Base-by-base conservation (phyloP, 139 green algal genomes). In the Chlamydomonas incerta region DNA sequence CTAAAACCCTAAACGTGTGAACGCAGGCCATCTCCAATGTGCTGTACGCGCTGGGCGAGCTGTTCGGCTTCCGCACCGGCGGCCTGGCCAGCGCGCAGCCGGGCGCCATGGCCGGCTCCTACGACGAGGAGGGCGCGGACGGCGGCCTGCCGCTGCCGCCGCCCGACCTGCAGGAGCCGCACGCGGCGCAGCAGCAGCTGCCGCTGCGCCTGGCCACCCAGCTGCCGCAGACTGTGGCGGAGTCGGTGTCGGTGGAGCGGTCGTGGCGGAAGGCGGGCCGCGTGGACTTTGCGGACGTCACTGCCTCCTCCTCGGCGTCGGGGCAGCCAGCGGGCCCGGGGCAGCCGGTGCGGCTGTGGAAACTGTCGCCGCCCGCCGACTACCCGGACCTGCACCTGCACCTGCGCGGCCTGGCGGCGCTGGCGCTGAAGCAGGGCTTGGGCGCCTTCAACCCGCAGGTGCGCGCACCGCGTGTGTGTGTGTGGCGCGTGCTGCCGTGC, bases 21-120 rank as follows among this genome's bases (percentile, higher is more conserved):
- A 6, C 5, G 15, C 33, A 73, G 75, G 60, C 60, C 18, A 35
- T 83, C 13, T 83, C 75, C 75, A 83, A 83, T 29, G 46, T 18
- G 13, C n/a, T 83, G 15, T 83, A 72, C 41, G 60, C 60, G 1
- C 41, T 83, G 60, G 60, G 60, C 1, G 60, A 73, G 75, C 62
- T 83, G 60, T 72, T 52, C 75, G 60, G 75, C 75, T 23, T 21
- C 0, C 31, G 18, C 23, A 10, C 9, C 3, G 33, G 26, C 6
- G 24, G 13, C 17, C n/a, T 50, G 50, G n/a, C 18, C 10, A 37
- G 26, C 17, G 26, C 29, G 50, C 41, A 50, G 41, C 41, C 41
- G 6, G 47, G 46, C 17, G 72, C 18, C 17, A 28, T 15, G 29
- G 15, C 23, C n/a, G 47, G 14, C 18, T 47, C n/a, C 41, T 41